Evolutionary conservation across 768 basidiomycete genomes (phyloP).

Genomic region (Lactifluus rugatus): DNA sequence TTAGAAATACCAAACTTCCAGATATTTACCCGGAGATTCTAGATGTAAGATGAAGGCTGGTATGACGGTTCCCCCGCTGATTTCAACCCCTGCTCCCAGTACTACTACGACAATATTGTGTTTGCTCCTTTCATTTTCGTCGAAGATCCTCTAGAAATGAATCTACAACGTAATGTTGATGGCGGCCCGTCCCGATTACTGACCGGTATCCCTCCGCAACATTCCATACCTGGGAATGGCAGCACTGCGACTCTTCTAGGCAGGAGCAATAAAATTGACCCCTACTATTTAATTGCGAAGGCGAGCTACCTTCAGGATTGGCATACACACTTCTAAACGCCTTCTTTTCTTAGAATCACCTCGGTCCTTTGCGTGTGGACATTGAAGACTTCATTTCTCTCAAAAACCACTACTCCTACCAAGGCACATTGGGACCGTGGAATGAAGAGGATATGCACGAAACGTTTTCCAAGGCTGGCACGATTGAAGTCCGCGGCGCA

Average conservation of each 20-base stretch:
- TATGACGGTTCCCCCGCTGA: background rate
- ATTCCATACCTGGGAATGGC: constrained; percentile 24
- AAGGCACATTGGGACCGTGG: constrained; percentile 58
- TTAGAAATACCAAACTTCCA: constrained; percentile 84
- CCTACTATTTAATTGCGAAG: constrained; percentile 82
- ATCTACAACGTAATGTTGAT: constrained; percentile 45
- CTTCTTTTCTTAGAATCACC: constrained; percentile 40
- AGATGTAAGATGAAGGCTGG: constrained; percentile 47
- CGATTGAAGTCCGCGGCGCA: constrained; percentile 44
- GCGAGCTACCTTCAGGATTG: constrained; percentile 32
- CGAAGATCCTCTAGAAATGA: constrained; percentile 75
- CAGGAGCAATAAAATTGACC: constrained; percentile 69
- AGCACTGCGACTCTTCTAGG: constrained; percentile 35
- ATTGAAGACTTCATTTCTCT: constrained; percentile 48
- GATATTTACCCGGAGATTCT: constrained; percentile 76
- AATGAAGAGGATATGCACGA: constrained; percentile 55
- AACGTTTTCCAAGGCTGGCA: constrained; percentile 50
- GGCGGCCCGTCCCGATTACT: constrained; percentile 29
- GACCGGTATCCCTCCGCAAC: constrained; percentile 27
- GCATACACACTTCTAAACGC: background rate
- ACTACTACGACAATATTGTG: constrained; percentile 93
- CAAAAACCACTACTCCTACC: constrained; percentile 56
- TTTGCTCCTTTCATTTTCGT: constrained; percentile 96
- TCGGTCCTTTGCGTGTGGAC: constrained; percentile 60
- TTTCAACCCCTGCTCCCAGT: constrained; percentile 35